These are phyloP conservation scores for Botrytis hyacinthi DNA, from an alignment of 2,329 filamentous ascomycete genomes.

Conservation along the genomic window DNA sequence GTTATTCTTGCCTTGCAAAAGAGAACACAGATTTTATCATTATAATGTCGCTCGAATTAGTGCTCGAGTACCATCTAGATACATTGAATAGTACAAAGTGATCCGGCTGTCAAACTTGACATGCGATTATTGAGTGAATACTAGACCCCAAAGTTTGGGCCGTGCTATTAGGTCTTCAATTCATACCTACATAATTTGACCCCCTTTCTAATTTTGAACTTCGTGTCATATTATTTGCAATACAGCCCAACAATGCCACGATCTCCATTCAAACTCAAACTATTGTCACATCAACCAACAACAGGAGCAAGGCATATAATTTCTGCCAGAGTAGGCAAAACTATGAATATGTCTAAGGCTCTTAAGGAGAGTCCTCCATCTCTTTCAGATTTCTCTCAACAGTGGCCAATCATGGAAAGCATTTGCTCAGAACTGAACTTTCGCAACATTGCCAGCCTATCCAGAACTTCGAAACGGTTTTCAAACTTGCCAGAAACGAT, in stretches of 20 bases:
- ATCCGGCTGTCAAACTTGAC: neutral
- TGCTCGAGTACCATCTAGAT: neutral
- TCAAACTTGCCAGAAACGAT: neutral
- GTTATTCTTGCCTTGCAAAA: neutral
- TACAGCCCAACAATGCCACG: neutral
- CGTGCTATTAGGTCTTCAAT: neutral
- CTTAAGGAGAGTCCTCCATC: neutral
- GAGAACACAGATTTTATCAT: too few relatives aligned
- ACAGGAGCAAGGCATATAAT: neutral
- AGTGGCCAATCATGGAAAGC: neutral
- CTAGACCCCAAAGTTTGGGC: neutral
- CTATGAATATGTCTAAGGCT: neutral
- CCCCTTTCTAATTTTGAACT: neutral
- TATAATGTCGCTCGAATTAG: too few relatives aligned
- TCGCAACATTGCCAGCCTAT: neutral
- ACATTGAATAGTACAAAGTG: neutral
- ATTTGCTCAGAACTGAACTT: neutral
- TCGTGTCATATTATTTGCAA: neutral
- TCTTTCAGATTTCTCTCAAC: neutral
- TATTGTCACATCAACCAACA: too few relatives aligned
- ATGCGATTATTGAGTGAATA: neutral
- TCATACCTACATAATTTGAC: neutral
- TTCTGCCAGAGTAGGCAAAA: neutral
- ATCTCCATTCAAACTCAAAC: neutral
- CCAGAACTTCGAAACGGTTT: neutral